Base-by-base conservation (phyloP, 2,329 filamentous ascomycete species). In the Rhinocladiella mackenziei region DNA sequence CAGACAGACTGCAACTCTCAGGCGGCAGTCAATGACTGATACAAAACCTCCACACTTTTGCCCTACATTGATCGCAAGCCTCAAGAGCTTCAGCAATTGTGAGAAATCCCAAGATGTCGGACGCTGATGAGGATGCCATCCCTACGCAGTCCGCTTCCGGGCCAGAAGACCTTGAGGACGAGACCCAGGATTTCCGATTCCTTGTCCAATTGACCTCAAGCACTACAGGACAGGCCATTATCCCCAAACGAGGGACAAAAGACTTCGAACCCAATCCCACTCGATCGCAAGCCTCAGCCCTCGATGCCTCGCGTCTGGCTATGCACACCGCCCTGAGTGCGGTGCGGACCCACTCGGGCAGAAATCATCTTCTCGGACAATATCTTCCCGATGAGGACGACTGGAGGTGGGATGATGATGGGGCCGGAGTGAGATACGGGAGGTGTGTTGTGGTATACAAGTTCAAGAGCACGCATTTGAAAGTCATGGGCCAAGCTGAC, bases 251-350 rank as follows among this genome's bases (percentile, higher is more conserved):
- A 53, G 92, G 92, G 49, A 89, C 94, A 64, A 98, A 98, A 66
- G 92, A 98, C 69, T 98, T 96, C 64, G 92, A 97, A 68, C 83
- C 86, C 19, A 89, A 97, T 66, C 86, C 86, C 35, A 97, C 92
- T 2, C 77, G 79, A 22, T 80, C 86, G 22, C 92, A 98, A 66
- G 80, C 83, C 54, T 75, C 77, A 44, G 78, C 83, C 6, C 80
- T 98, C 39, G 84, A 88, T 59, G 78, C 85, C 34, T 94, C 88
- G 51, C 81, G 91, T 42, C 75, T 77, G 56, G 91, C 89, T 14
- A 92, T 98, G 84, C 86, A 94, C 65, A 82, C 88, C 57, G 89
- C 91, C 2, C 75, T 97, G 43, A 76, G 80, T 39, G 84, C 84
- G 62, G 84, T 85, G 36, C 79, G 91, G 37, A 72, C 84, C 19